phyloP scores from a whole-genome alignment of 345 rosid genomes.

The Murraya paniculata region DNA sequence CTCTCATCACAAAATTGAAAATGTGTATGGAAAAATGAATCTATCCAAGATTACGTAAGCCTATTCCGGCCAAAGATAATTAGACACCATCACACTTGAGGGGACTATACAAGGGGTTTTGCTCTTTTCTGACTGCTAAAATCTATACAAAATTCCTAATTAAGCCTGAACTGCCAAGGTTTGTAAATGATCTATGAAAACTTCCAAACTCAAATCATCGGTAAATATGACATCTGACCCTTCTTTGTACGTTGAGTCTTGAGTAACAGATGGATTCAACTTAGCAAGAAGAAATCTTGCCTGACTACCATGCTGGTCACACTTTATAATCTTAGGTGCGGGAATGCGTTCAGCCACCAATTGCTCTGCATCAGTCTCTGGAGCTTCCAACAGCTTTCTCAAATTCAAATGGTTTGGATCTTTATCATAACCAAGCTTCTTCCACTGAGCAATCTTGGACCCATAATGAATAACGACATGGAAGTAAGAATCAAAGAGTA shows the following conservation, averaged over 20 bases:
- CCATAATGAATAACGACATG: constrained; percentile 86
- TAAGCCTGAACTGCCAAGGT: constrained; percentile 68
- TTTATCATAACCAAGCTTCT: constrained; percentile 74
- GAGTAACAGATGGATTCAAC: constrained; percentile 94
- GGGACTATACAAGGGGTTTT: neutral
- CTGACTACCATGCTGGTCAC: constrained; percentile 92
- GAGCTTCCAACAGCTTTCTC: constrained; percentile 84
- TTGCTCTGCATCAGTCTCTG: constrained; percentile 65
- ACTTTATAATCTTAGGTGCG: constrained; percentile 69
- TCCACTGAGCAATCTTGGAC: constrained; percentile 88
- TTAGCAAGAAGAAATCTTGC: constrained; percentile 98
- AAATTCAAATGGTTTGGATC: constrained; percentile 84
- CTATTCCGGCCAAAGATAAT: neutral
- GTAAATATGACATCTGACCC: constrained; percentile 77
- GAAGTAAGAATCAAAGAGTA: constrained; percentile 91
- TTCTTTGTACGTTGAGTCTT: constrained; percentile 50
- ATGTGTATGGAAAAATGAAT: neutral
- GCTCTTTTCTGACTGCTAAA: neutral
- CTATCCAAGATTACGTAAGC: neutral
- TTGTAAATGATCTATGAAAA: constrained; percentile 78
- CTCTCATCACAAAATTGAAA: neutral
- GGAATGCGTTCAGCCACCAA: constrained; percentile 75
- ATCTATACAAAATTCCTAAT: constrained; percentile 9
- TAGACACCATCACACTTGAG: neutral
- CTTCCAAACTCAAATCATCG: constrained; percentile 90